Percentiles rank a stretch among this genome's conserved stretches.
Conservation (phyloP, 1,284 basidiomycete genomes). For the Ceratobasidium sp. region DNA sequence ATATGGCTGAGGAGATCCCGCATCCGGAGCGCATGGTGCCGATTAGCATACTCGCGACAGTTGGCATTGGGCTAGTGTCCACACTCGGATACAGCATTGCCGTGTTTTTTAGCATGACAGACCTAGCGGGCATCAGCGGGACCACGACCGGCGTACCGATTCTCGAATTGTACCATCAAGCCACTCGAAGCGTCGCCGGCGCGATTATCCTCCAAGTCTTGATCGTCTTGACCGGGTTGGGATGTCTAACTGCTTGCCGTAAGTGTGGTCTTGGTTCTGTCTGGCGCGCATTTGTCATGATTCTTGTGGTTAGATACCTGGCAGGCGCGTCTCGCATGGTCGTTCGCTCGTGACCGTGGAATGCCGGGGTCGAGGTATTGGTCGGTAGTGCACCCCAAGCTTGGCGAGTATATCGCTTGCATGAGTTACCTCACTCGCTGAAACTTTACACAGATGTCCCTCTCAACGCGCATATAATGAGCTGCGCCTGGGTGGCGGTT, state of each 20-base stretch:
- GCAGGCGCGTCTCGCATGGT: slow-evolving; percentile 35
- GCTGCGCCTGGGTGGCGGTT: slow-evolving; percentile 27
- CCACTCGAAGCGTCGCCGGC: slow-evolving; percentile 12
- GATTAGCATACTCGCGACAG: slow-evolving; percentile 22
- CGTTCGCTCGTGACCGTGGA: slow-evolving; percentile 26
- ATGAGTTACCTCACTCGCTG: neutral
- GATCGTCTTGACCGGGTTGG: slow-evolving; percentile 10
- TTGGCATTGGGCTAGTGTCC: slow-evolving; percentile 21
- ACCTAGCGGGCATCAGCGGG: neutral
- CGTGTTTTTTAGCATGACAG: slow-evolving; percentile 32
- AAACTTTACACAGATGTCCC: slow-evolving; percentile 4
- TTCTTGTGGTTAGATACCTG: slow-evolving; percentile 28
- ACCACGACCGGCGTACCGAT: slow-evolving; percentile 25
- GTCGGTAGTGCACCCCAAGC: slow-evolving; percentile 19
- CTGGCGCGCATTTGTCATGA: neutral
- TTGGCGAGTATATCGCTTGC: neutral
- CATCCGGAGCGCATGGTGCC: slow-evolving; percentile 33
- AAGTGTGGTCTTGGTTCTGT: neutral
- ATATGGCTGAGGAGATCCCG: slow-evolving; percentile 34
- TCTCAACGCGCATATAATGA: slow-evolving; percentile 33
- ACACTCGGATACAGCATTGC: slow-evolving; percentile 21
- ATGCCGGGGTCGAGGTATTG: slow-evolving; percentile 36
- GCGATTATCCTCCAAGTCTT: slow-evolving; percentile 16
- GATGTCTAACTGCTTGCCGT: slow-evolving; percentile 34
- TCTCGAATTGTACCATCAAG: slow-evolving; percentile 29